These are phyloP conservation scores for Ganoderma multipileum DNA, from an alignment of 1,284 basidiomycete species.

Conservation along the genomic window DNA sequence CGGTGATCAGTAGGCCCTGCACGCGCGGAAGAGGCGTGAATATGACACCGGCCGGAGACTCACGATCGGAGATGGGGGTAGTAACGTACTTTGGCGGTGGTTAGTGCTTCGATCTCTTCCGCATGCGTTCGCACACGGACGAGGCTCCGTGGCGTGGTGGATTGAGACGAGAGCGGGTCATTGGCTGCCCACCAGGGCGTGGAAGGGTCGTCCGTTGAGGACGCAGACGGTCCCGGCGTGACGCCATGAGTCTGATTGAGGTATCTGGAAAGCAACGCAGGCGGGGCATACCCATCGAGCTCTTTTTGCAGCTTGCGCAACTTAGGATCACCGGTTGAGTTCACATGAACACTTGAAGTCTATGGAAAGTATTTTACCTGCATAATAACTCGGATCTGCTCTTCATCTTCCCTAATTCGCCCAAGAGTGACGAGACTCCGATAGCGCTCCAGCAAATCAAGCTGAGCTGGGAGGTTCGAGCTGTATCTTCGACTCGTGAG, in stretches of 20 bases:
- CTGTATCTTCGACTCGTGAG: not conserved
- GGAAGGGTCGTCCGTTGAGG: conserved; percentile 19
- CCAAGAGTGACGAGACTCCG: conserved; percentile 46
- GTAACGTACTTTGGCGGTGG: conserved; percentile 58
- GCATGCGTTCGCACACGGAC: conserved; percentile 61
- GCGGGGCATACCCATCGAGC: conserved; percentile 57
- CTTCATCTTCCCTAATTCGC: conserved; percentile 63
- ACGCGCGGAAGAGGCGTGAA: not conserved
- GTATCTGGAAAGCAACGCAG: conserved; percentile 42
- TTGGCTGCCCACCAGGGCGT: conserved; percentile 39
- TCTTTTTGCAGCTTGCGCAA: conserved; percentile 54
- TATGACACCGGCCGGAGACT: not conserved
- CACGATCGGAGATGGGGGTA: not conserved
- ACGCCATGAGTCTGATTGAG: conserved; percentile 30
- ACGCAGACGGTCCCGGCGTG: conserved; percentile 35
- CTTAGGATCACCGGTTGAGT: conserved; percentile 36
- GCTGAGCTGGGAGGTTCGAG: conserved; percentile 29
- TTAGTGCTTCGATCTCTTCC: conserved; percentile 63
- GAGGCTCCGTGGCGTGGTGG: conserved; percentile 41
- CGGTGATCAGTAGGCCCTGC: conserved; percentile 78
- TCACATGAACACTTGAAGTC: not conserved
- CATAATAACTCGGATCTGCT: conserved; percentile 72
- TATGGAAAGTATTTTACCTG: conserved; percentile 46
- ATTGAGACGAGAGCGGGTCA: conserved; percentile 22
- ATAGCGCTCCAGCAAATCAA: conserved; percentile 41